phyloP scores from a whole-genome alignment of 768 basidiomycete genomes.

The Collybia nuda region DNA sequence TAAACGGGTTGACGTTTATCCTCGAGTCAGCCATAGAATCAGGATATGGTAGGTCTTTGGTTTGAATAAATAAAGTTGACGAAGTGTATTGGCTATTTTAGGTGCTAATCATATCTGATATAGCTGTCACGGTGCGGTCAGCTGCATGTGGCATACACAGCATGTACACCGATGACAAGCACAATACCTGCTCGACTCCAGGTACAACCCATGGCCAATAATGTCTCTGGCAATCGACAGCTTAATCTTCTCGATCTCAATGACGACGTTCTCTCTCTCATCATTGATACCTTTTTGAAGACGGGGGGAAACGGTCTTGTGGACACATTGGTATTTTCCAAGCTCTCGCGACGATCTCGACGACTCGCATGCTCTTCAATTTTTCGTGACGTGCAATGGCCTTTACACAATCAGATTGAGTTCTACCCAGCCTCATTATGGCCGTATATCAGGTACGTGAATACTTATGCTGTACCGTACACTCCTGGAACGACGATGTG shows the following conservation, averaged over 20 bases:
- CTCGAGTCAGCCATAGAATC: too few species aligned
- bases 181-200: too few species aligned
- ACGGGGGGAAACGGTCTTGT: not conserved
- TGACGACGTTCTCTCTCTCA: slow-evolving; percentile 7
- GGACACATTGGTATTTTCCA: slow-evolving; percentile 5
- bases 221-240: too few species aligned
- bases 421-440: slow-evolving; percentile 10
- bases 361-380: slow-evolving; percentile 4
- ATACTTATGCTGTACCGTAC: not conserved
- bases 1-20: too few species aligned
- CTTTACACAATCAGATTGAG: slow-evolving; percentile 2
- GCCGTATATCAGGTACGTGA: slow-evolving; percentile 13
- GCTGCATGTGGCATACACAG: too few species aligned
- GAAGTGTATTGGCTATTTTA: too few species aligned
- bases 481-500: not conserved
- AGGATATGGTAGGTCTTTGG: too few species aligned
- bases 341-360: slow-evolving; percentile 10
- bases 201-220: too few species aligned
- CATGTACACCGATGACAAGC: too few species aligned
- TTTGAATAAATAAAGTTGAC: too few species aligned
- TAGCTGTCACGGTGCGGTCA: too few species aligned
- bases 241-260: slow-evolving; percentile 3
- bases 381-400: slow-evolving; percentile 10
- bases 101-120: too few species aligned
- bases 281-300: not conserved